Base-by-base conservation (phyloP, 305 asterid species). In the Fraxinus paxiana region DNA sequence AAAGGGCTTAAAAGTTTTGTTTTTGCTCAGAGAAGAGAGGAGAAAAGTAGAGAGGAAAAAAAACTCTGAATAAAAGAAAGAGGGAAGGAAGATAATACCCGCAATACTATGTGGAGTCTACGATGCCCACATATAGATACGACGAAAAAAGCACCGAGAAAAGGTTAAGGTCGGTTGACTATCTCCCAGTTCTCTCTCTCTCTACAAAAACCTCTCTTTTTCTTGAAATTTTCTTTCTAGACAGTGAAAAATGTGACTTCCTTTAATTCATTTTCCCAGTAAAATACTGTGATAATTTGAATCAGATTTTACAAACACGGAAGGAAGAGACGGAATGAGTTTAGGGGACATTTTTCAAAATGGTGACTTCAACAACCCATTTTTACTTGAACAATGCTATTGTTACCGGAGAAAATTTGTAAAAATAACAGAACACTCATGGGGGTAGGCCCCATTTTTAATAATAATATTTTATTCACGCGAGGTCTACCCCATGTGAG, bases 51-150 rank as follows among this genome's bases (percentile, higher is more conserved):
- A 30, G 59, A 75, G 59, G 4, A 0, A 5, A 26, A 24, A 74
- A 33, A 75, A 75, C 35, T 22, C 24, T 61, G 70, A 61, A 22
- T 2, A 3, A 8, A 20, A 22, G 9, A 6, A 8, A 59, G 24
- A 59, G 24, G 3, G 35, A 38, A 41, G 22, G 35, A 75, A 48
- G 77, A 76, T 61, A 76, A 30, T 46, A 76, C 69, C 38, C 77
- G 74, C 77, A 81, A 76, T 80, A 73, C 79, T 59, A 74, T 73
- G 75, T 80, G 83, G 79, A 73, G 67, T 73, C 31, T 54, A 51
- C 41, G 75, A 80, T 34, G 79, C 67, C 83, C 83, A 80, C 83
- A 80, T 80, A 80, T 73, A 35, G 51, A 80, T 80, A 63, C 46
- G 9, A 46, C 75, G 71, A 80, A 73, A 63, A 46, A 15, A 6